Evolutionary conservation across 1,284 basidiomycete species (phyloP).

Genomic region (Flammula alnicola): DNA sequence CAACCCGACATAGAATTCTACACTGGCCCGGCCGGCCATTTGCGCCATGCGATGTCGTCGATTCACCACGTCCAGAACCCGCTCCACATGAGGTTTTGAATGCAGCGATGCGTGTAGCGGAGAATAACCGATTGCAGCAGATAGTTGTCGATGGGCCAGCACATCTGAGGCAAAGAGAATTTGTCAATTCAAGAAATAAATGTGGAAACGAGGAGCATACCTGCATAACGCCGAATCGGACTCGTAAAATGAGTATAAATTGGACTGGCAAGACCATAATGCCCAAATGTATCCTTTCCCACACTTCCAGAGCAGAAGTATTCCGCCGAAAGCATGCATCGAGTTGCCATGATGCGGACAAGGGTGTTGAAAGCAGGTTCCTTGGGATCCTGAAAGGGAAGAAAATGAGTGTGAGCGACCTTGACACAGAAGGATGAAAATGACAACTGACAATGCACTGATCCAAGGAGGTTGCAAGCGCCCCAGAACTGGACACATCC

Average conservation of each 20-base stretch:
- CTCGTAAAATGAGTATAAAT: constrained; percentile 99
- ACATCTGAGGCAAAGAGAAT: constrained; percentile 64
- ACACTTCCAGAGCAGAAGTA: constrained; percentile 98
- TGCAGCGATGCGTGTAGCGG: constrained; percentile 88
- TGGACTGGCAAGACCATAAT: constrained; percentile 94
- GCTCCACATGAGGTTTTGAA: constrained; percentile 89
- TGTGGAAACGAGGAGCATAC: constrained; percentile 53
- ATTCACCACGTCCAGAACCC: constrained; percentile 87
- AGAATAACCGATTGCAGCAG: constrained; percentile 87
- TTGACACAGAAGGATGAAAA: not conserved
- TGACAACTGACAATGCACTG: constrained; percentile 74
- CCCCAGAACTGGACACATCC: constrained; percentile 91
- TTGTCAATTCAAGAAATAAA: constrained; percentile 23
- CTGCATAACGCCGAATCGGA: constrained; percentile 92
- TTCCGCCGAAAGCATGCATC: constrained; percentile 98
- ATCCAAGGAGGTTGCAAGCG: constrained; percentile 91
- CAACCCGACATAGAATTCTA: constrained; percentile 97
- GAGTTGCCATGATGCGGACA: constrained; percentile 98
- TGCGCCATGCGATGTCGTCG: constrained; percentile 95
- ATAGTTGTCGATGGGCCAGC: constrained; percentile 91
- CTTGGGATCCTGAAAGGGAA: constrained; percentile 61
- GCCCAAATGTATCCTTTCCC: constrained; percentile 89
- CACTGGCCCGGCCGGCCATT: constrained; percentile 93
- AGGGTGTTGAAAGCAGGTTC: constrained; percentile 96
- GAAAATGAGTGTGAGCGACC: not conserved